Evolutionary conservation across 2,329 filamentous ascomycete genomes (phyloP).

Genomic region (Penicillium psychrosexuale): DNA sequence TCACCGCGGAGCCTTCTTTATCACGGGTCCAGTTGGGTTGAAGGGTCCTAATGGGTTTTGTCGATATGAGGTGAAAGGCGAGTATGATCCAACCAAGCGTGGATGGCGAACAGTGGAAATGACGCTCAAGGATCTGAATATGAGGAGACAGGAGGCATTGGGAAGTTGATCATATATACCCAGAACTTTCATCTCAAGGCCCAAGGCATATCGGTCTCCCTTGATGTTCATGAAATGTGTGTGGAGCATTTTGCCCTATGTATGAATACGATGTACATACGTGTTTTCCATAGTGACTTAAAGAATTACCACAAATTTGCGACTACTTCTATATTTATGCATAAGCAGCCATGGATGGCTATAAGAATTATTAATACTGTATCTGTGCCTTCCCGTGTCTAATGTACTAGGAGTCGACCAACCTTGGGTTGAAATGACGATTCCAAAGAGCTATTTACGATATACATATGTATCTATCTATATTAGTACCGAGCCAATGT

Average conservation of each 20-base stretch:
- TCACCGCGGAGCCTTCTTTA: slow-evolving; percentile 34
- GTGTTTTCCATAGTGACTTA: neutral
- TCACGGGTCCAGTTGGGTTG: slow-evolving; percentile 35
- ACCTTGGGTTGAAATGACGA: neutral
- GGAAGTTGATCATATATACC: slow-evolving; percentile 12
- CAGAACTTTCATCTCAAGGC: neutral
- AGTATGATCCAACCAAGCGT: slow-evolving; percentile 34
- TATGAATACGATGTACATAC: neutral
- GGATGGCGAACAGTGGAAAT: slow-evolving; percentile 32
- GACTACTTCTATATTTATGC: neutral
- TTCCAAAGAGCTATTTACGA: neutral
- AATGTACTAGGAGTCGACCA: neutral
- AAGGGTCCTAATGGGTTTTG: slow-evolving; percentile 35
- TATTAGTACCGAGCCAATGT: neutral
- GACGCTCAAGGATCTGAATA: slow-evolving; percentile 31
- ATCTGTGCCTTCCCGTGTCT: neutral
- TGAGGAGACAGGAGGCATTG: slow-evolving; percentile 28
- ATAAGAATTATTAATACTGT: neutral
- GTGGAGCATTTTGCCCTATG: neutral
- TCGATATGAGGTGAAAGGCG: slow-evolving; percentile 36
- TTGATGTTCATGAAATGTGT: neutral
- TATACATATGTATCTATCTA: neutral
- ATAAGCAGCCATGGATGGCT: neutral
- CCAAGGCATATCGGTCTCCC: neutral
- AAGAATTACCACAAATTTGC: neutral